A percentile compares a stretch with the other conserved stretches of the same genome.
Conservation (phyloP, 495 filamentous ascomycete species). For the Penicillium canariense region DNA sequence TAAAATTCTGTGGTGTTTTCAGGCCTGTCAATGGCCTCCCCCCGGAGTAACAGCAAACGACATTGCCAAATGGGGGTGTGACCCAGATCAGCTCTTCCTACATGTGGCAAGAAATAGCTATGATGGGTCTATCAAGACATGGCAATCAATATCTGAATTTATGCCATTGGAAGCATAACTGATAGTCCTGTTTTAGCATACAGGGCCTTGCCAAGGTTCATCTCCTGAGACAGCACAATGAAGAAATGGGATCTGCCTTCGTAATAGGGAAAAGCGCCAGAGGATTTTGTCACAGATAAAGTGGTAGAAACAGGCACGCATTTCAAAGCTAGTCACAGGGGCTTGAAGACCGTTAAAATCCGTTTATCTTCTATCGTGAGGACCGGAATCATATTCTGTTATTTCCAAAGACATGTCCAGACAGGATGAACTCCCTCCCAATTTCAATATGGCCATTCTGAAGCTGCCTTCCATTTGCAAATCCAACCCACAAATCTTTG, state of each 20-base stretch:
- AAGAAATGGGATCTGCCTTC: too few species aligned
- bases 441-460: conserved; percentile 3
- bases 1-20: conserved; percentile 26
- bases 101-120: conserved; percentile 20
- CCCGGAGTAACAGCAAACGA: conserved; percentile 16
- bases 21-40: conserved; percentile 22
- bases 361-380: neutral
- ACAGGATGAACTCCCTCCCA: neutral
- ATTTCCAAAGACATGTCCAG: neutral
- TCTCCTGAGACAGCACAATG: too few species aligned
- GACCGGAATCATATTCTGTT: neutral
- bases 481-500: conserved; percentile 5
- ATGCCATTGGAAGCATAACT: conserved; percentile 17
- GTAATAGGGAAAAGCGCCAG: too few species aligned
- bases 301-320: too few species aligned
- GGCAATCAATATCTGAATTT: conserved; percentile 17
- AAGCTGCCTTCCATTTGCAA: neutral
- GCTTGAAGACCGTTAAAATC: neutral
- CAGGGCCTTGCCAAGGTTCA: too few species aligned
- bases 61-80: conserved; percentile 13
- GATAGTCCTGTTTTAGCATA: neutral
- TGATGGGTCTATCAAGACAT: conserved; percentile 13
- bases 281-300: too few species aligned
- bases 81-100: conserved; percentile 22
- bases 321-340: too few species aligned